Conservation (phyloP, 352 stramenopile species). For the Globisporangium spinosum region DNA sequence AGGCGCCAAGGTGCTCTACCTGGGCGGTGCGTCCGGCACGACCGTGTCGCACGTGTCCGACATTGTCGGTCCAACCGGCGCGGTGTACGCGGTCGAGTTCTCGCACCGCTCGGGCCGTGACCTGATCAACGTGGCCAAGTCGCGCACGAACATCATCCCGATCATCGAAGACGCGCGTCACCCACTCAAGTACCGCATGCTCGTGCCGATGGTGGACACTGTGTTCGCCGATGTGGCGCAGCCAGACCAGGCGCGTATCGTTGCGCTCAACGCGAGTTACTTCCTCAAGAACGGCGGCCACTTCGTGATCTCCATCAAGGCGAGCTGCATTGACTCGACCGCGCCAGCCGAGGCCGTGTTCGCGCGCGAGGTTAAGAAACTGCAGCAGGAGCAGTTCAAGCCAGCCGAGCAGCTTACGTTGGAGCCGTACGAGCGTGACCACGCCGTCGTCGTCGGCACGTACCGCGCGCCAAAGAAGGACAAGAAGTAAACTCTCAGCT, state of each 20-base stretch:
- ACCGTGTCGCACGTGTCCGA: conserved; percentile 99
- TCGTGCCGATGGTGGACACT: conserved; percentile 98
- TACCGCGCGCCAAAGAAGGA: conserved; percentile 96
- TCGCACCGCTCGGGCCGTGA: conserved; percentile 97
- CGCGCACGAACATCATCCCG: conserved; percentile 98
- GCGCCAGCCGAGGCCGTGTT: conserved; percentile 97
- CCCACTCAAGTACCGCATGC: conserved; percentile 98
- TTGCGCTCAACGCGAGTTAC: conserved; percentile 98
- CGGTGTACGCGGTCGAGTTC: conserved; percentile 99
- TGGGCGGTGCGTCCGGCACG: conserved; percentile 97
- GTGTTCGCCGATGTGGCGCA: conserved; percentile 99
- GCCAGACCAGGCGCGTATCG: conserved; percentile 99
- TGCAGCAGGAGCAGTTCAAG: conserved; percentile 99
- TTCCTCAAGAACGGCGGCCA: conserved; percentile 99
- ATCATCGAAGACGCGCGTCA: conserved; percentile 99
- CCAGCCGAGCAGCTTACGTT: conserved; percentile 98
- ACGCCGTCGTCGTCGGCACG: conserved; percentile 96
- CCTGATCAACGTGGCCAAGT: conserved; percentile 99
- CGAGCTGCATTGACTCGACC: conserved; percentile 99
- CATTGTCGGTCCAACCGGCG: conserved; percentile 96
- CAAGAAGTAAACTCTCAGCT: conserved; percentile 54
- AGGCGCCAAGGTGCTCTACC: conserved; percentile 98
- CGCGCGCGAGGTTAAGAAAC: conserved; percentile 95
- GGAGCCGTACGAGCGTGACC: conserved; percentile 99
- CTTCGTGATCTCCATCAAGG: conserved; percentile 99